A percentile compares a stretch with the other conserved stretches of the same genome.
phyloP scores from a whole-genome alignment of 2,329 filamentous ascomycete genomes.

The Xylariaceae sp. region DNA sequence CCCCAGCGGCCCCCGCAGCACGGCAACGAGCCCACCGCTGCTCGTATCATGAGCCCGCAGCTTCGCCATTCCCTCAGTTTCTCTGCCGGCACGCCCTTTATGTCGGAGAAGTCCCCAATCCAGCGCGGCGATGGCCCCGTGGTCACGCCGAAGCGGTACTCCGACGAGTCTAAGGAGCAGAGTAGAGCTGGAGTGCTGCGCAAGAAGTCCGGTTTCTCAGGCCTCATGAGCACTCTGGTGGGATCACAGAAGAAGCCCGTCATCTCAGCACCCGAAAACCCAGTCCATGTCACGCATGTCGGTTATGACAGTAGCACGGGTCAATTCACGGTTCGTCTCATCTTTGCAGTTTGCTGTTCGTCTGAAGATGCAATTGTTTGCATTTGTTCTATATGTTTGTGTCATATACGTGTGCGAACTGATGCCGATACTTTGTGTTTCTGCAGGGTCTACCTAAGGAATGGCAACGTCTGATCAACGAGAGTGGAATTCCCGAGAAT shows the following conservation, averaged over 20 bases:
- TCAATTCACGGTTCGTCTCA: constrained; percentile 78
- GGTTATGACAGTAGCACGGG: constrained; percentile 95
- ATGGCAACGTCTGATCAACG: constrained; percentile 93
- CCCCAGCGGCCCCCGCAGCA: constrained; percentile 32
- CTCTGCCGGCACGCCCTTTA: constrained; percentile 48
- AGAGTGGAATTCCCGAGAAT: constrained; percentile 93
- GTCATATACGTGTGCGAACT: constrained; percentile 17
- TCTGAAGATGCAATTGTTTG: neutral
- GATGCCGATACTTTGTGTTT: constrained; percentile 7
- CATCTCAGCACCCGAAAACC: constrained; percentile 97
- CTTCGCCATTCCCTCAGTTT: constrained; percentile 66
- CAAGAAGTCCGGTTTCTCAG: constrained; percentile 86
- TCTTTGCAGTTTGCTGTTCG: constrained; percentile 1
- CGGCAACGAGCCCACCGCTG: constrained; percentile 47
- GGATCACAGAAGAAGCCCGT: constrained; percentile 84
- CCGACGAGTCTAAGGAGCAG: constrained; percentile 68
- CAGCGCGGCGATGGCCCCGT: constrained; percentile 43
- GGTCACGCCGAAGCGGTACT: constrained; percentile 66
- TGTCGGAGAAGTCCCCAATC: constrained; percentile 40
- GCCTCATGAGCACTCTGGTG: constrained; percentile 78
- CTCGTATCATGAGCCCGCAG: constrained; percentile 49
- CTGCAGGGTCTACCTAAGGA: constrained; percentile 85
- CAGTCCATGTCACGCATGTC: constrained; percentile 95
- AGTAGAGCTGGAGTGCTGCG: constrained; percentile 58
- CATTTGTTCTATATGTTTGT: neutral